phyloP scores from a whole-genome alignment of 768 basidiomycete species.

The Clitopilus passeckerianus region DNA sequence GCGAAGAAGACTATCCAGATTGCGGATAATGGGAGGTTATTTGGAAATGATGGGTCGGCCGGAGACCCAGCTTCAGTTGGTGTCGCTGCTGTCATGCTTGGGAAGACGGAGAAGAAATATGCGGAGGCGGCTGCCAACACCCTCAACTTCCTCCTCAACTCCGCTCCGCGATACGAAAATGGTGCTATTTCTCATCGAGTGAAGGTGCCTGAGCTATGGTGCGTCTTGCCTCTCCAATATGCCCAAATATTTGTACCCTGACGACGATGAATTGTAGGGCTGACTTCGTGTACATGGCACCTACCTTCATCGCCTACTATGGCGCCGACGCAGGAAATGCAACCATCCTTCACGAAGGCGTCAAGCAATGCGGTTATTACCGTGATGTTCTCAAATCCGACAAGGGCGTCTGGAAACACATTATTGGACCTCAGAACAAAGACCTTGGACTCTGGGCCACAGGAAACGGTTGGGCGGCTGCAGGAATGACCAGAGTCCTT shows the following conservation, averaged over 20 bases:
- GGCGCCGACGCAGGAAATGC: constrained; percentile 31
- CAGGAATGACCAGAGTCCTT: constrained; percentile 60
- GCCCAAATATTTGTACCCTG: background rate
- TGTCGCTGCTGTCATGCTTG: constrained; percentile 38
- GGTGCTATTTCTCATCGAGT: constrained; percentile 43
- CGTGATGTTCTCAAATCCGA: constrained; percentile 25
- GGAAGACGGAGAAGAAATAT: constrained; percentile 27
- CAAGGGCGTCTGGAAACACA: constrained; percentile 36
- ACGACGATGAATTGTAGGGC: constrained; percentile 23
- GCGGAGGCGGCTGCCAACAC: constrained; percentile 25
- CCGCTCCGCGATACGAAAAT: constrained; percentile 33
- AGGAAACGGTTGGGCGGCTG: constrained; percentile 71
- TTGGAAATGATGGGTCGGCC: constrained; percentile 23
- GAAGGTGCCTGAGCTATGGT: constrained; percentile 36
- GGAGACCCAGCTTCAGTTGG: constrained; percentile 46
- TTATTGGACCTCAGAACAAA: constrained; percentile 29
- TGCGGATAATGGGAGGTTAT: constrained; percentile 21
- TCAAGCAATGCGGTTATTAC: constrained; percentile 33
- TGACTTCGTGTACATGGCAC: constrained; percentile 49
- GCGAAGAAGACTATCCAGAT: constrained; percentile 31
- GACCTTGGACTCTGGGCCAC: constrained; percentile 44
- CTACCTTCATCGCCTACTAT: constrained; percentile 46
- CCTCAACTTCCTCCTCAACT: constrained; percentile 25
- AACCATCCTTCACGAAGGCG: constrained; percentile 27
- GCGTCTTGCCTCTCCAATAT: constrained; percentile 1